These are phyloP conservation scores for Eimeria maxima DNA, from an alignment of 169 alveolate species.

Conservation along the genomic window DNA sequence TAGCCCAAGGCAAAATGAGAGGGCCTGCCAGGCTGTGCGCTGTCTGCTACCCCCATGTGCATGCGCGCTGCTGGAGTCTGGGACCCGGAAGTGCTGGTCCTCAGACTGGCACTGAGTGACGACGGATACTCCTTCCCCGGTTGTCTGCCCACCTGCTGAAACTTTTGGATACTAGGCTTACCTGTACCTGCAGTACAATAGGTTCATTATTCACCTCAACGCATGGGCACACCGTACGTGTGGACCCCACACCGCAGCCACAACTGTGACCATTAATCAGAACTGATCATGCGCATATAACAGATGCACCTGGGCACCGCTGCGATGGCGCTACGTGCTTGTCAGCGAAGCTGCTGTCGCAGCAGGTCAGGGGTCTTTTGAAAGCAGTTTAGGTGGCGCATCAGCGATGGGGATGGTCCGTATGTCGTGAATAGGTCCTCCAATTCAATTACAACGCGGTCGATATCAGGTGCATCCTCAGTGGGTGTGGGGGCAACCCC, in stretches of 20 bases:
- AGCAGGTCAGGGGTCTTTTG: constrained; percentile 46
- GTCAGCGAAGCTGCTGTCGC: background rate
- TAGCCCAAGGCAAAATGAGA: background rate
- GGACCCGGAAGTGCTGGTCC: background rate
- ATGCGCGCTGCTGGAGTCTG: background rate
- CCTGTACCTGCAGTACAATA: background rate
- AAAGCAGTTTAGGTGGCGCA: constrained; percentile 49
- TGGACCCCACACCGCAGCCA: background rate
- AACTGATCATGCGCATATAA: background rate
- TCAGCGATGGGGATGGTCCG: constrained; percentile 45
- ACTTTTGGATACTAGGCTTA: background rate
- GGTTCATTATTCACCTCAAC: background rate
- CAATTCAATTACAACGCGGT: constrained; percentile 15
- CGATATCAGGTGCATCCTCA: background rate
- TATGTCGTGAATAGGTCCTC: constrained; percentile 52
- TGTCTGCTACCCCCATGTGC: background rate
- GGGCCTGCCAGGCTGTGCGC: background rate
- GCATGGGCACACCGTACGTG: background rate
- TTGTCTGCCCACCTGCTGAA: background rate
- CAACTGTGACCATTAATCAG: background rate
- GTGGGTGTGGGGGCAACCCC: constrained; percentile 28
- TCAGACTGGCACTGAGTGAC: background rate
- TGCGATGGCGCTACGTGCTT: background rate
- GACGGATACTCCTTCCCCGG: background rate
- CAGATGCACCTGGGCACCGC: background rate